phyloP scores from a whole-genome alignment of 441 rosid genomes.

The Daphne laureola region DNA sequence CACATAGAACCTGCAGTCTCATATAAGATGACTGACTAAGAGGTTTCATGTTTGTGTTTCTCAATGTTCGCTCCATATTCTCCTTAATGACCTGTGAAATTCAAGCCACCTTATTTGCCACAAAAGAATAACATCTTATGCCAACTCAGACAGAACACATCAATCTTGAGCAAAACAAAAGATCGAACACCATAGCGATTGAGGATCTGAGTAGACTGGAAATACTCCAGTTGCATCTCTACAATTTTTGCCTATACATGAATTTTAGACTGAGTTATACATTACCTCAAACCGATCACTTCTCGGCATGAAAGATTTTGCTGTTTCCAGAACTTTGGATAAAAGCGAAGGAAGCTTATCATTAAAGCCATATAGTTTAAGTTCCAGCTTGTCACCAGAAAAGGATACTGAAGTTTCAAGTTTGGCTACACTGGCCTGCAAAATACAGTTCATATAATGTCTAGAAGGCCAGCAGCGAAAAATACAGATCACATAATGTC shows the following conservation, averaged over 20 bases:
- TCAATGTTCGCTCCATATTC: slow-evolving; percentile 67
- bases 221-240: no score
- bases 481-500: no score
- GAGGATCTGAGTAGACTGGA: no score
- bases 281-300: slow-evolving; percentile 77
- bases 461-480: no score
- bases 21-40: slow-evolving; percentile 78
- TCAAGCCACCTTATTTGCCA: slow-evolving; percentile 15
- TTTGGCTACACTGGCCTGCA: slow-evolving; percentile 94
- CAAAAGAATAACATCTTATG: slow-evolving; percentile 6
- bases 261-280: no score
- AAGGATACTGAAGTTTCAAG: slow-evolving; percentile 74
- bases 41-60: slow-evolving; percentile 87
- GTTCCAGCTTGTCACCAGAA: slow-evolving; percentile 73
- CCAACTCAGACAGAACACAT: slow-evolving; percentile 1
- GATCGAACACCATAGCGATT: no score
- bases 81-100: slow-evolving; percentile 80
- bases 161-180: no score
- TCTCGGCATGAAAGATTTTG: slow-evolving; percentile 64
- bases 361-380: slow-evolving; percentile 87
- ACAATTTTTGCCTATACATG: no score
- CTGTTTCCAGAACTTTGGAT: slow-evolving; percentile 57
- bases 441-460: neutral
- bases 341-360: slow-evolving; percentile 75
- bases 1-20: slow-evolving; percentile 79